These are phyloP conservation scores for Teunomyces kruisii DNA, from an alignment of 805 yeast species.

Conservation along the genomic window DNA sequence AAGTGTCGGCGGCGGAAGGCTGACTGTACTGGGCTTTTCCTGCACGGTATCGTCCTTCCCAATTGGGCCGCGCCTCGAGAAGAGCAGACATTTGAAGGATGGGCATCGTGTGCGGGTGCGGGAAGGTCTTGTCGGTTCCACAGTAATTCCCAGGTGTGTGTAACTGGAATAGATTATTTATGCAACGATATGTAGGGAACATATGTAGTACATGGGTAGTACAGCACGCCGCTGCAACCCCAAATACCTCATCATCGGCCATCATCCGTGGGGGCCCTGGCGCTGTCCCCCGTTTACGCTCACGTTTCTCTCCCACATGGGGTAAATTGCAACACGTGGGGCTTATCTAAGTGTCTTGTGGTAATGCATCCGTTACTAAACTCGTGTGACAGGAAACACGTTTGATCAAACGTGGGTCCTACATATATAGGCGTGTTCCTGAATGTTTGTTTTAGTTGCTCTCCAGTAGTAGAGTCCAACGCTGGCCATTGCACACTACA, in stretches of 20 bases:
- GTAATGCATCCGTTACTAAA: not conserved
- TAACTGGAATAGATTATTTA: too few species aligned
- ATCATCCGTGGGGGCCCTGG: too few species aligned
- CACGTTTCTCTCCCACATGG: constrained; percentile 1
- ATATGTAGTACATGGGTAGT: too few species aligned
- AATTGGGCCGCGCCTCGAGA: not conserved
- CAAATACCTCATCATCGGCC: too few species aligned
- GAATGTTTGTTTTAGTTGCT: not conserved
- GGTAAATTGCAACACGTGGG: constrained; percentile 3
- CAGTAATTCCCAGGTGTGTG: too few species aligned
- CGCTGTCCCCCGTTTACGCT: too few species aligned
- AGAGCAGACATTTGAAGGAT: too few species aligned
- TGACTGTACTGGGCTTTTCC: not conserved
- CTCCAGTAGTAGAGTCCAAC: not conserved
- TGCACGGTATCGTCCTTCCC: not conserved
- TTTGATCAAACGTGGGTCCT: constrained; percentile 9
- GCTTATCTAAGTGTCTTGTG: constrained; percentile 3
- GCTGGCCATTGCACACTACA: not conserved
- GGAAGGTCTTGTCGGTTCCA: too few species aligned
- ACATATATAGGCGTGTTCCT: constrained; percentile 1
- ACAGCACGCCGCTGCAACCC: too few species aligned
- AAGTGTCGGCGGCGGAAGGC: not conserved
- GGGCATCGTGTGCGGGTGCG: too few species aligned
- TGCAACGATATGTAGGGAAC: too few species aligned
- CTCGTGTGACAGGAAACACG: constrained; percentile 11